Evolutionary conservation across 2,329 filamentous ascomycete genomes (phyloP), one percentile per base, ranked within the genome.

Genomic region (Dothistroma septosporum): DNA sequence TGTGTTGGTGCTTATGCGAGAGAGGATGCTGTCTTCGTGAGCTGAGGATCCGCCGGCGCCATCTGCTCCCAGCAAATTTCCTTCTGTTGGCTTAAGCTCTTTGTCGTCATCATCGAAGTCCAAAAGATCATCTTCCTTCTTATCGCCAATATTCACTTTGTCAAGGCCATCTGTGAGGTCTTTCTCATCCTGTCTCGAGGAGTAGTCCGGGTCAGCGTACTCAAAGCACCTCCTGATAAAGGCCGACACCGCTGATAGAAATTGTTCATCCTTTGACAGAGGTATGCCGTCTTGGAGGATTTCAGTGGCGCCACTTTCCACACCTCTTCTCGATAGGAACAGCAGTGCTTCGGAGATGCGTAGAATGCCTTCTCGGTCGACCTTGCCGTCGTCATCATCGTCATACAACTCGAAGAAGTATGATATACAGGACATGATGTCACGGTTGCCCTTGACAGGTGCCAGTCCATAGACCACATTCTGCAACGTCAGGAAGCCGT

Each of bases 351-450:
- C 94, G 0, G 92, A 97, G 72, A 99, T 97, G 50, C 92, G 83
- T 49, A 99, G 76, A 60, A 99, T 99, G 6, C 94, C 94, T 75
- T 99, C 94, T 11, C 94, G 86, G 71, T 97, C 94, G 5, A 99
- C 92, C 68, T 86, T 91, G 28, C 94, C 94, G 72, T 96, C 92
- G 1, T 87, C 85, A 69, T 93, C 89, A 66, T 99, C 93, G 72
- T 99, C 94, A 74, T 97, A 97, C 0, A 99, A 84, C 70, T 97
- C 91, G 69, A 99, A 99, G 75, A 99, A 97, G 76, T 97, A 97
- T 62, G 87, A 94, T 71, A 99, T 97, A 61, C 90, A 94, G 32
- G 91, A 91, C 93, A 99, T 97, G 66, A 99, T 97, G 75, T 99
- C 94, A 52, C 88, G 87, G 58, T 89, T 92, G 9, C 94, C 93